Conservation (phyloP, 139 green algal genomes). For the Asterochloris erici region DNA sequence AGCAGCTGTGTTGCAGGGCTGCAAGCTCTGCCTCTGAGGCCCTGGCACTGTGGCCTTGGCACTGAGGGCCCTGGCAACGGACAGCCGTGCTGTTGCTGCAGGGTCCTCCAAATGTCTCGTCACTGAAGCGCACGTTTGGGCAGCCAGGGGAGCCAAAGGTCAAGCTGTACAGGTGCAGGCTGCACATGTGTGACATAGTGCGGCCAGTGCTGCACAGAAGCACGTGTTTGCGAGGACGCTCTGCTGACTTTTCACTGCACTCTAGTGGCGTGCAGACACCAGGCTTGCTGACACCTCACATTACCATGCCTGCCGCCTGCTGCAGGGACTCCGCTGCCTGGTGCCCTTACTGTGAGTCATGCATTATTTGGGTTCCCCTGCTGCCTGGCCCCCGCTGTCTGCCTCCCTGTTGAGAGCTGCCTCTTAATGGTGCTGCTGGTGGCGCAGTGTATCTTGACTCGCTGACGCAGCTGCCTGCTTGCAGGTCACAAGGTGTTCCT, state of each 20-base stretch:
- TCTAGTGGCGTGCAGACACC: not conserved
- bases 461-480: constrained; percentile 13
- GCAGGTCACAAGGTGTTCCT: constrained; percentile 72
- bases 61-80: constrained; percentile 36
- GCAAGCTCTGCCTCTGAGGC: not conserved
- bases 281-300: not conserved
- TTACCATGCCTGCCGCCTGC: not conserved
- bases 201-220: not conserved
- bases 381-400: not conserved
- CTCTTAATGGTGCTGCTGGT: not conserved
- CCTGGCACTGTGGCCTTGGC: not conserved
- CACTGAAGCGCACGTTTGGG: constrained; percentile 76
- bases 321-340: constrained; percentile 65
- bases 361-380: not conserved
- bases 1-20: not conserved
- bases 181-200: not conserved
- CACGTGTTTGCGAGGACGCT: not conserved
- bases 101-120: constrained; percentile 56
- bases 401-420: not conserved
- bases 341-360: constrained; percentile 59
- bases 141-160: constrained; percentile 36
- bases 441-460: not conserved
- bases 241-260: not conserved
- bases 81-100: constrained; percentile 9
- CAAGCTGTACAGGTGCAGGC: constrained; percentile 55